Percentiles rank a stretch among this genome's conserved stretches.
These are phyloP conservation scores for Talaromyces verruculosus DNA, from an alignment of 2,329 filamentous ascomycete species.

Conservation along the genomic window DNA sequence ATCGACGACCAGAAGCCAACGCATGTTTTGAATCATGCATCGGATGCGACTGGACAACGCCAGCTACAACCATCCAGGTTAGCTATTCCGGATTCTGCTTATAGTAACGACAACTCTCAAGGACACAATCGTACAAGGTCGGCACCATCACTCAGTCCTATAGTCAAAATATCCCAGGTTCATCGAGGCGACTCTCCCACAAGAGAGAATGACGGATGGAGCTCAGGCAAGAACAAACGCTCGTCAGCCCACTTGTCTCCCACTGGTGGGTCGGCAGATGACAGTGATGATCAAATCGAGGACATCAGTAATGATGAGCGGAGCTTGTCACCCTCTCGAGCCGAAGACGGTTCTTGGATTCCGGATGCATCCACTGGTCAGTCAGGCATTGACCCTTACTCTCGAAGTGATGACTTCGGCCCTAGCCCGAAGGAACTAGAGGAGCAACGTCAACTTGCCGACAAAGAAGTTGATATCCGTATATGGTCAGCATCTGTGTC, in stretches of 20 bases:
- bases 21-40: background rate
- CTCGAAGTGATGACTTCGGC: slow-evolving; percentile 47
- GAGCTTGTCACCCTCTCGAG: slow-evolving; percentile 31
- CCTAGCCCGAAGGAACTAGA: slow-evolving; percentile 54
- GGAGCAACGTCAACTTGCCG: slow-evolving; percentile 46
- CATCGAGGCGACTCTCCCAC: slow-evolving; percentile 47
- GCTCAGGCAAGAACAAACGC: slow-evolving; percentile 32
- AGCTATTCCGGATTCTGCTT: slow-evolving; percentile 23
- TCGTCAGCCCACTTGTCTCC: slow-evolving; percentile 41
- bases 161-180: slow-evolving; percentile 46
- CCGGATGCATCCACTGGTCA: slow-evolving; percentile 41
- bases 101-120: slow-evolving; percentile 25
- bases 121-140: slow-evolving; percentile 22
- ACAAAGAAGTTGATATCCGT: slow-evolving; percentile 56
- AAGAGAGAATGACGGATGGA: slow-evolving; percentile 28
- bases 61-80: slow-evolving; percentile 22
- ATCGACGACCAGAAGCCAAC: background rate
- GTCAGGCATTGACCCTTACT: slow-evolving; percentile 49
- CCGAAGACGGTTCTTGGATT: slow-evolving; percentile 51
- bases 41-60: background rate
- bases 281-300: slow-evolving; percentile 29
- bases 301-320: slow-evolving; percentile 25
- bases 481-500: slow-evolving; percentile 55
- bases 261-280: slow-evolving; percentile 28
- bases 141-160: slow-evolving; percentile 42